Evolutionary conservation across 805 yeast species (phyloP), one percentile per base, ranked within the genome.

Genomic region (Zygosaccharomyces rouxii): DNA sequence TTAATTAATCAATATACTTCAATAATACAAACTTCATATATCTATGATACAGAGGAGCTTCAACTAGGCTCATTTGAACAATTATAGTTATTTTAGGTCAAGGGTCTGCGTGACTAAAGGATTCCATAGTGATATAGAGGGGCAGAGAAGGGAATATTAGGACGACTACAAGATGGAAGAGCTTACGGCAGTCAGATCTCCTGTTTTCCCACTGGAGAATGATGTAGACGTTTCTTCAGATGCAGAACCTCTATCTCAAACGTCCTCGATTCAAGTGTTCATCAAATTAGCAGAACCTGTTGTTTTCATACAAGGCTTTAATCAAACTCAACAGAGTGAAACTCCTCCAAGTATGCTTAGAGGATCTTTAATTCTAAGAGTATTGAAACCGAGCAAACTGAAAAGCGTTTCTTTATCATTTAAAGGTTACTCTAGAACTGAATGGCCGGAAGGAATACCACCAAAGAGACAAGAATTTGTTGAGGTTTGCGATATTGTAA

Each of bases 371-470:
- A 77, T 83, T 42, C 52, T 90, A 2, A 73, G 90, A 42, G 77
- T 90, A 5, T 58, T 81, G 40, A 89, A 88, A 58, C 83, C 92
- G 0, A 74, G 83, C 25, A 86, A 82, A 62, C 71, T 90, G 51
- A 87, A 85, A 64, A 63, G 77, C 16, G 78, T 90, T 10, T 63
- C 70, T 4, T 71, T 90, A 42, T 71, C 74, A 1, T 80, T 90
- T 56, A 74, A 75, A 45, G 97, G 97, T 1, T 62, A 66, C 1
- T 78, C 86, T 31, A 75, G 86, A 55, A 90, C 97, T 0, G 96
- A 90, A 52, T 90, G 97, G 97, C 97, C 97, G 2, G 97, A 94
- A 61, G 99, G 99, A 2, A 90, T 92, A 16, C 98, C 98, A 0
- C 97, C 97, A 0, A 87, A 85, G 62, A 81, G 82, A 55, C 72